Evolutionary conservation across 169 alveolate genomes (phyloP), one percentile per base, ranked within the genome.

Genomic region (Cryptosporidium viatorum): DNA sequence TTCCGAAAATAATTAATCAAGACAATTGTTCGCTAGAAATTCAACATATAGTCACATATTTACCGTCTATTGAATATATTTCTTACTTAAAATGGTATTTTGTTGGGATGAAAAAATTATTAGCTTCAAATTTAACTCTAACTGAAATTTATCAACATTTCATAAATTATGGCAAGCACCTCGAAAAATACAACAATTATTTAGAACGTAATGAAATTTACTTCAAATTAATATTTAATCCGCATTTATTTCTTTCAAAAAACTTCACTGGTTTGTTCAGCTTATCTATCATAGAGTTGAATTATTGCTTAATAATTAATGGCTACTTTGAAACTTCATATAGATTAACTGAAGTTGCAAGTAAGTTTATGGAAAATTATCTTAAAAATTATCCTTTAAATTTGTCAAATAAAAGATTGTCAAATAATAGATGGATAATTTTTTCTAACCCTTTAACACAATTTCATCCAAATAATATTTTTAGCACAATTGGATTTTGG

Each of bases 401-500:
- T 65, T 3, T n/a, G 12, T n/a, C 50, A 29, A 18, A 31, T 23
- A 55, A 55, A 7, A 26, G 39, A 55, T n/a, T n/a, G 12, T n/a
- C 50, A 29, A 18, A 31, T 23, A 55, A 55, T 23, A 26, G 39
- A 55, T n/a, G 14, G 16, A 26, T 55, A 26, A 26, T 10, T 55
- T 26, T 55, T 55, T 55, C 67, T 0, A n/a, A 55, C 8, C 14
- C 67, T 55, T 26, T 55, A 21, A 23, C 35, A 21, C 18, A 21
- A 23, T 8, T 26, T 55, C 1, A 2, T 16, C 14, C 35, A 26
- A 26, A 55, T 3, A 65, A 65, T 26, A 41, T 80, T 21, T 62
- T 55, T 14, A 80, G 26, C n/a, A 80, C 89, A 1, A 16, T 80
- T 48, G 89, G 80, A 31, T 80, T 62, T 62, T 80, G 89, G 89